A percentile compares a stretch with the other conserved stretches of the same genome.
Conservation (phyloP, 148 eudicot genomes). For the Polygonum aviculare region DNA sequence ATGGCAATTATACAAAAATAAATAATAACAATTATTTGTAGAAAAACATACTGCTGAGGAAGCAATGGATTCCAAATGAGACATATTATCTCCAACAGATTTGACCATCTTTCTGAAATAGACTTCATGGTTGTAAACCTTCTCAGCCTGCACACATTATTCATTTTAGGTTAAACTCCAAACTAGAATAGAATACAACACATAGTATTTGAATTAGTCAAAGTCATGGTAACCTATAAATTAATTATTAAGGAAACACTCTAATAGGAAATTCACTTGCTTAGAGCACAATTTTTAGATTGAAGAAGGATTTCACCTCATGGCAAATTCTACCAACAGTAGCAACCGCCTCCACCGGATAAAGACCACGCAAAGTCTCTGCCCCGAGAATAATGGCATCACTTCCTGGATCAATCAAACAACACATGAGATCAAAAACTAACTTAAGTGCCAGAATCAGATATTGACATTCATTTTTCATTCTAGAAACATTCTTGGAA, state of each 20-base stretch:
- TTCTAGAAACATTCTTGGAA: not conserved
- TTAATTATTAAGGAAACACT: not conserved
- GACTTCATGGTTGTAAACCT: conserved; percentile 75
- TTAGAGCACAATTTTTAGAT: not conserved
- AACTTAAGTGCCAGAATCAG: not conserved
- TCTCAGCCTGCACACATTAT: conserved; percentile 56
- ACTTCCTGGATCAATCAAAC: conserved; percentile 40
- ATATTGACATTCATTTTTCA: not conserved
- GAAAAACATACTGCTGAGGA: conserved; percentile 65
- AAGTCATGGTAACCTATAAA: not conserved
- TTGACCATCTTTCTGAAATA: conserved; percentile 78
- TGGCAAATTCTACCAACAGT: conserved; percentile 83
- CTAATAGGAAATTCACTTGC: not conserved
- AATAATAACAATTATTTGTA: too few relatives aligned
- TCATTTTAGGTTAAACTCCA: not conserved
- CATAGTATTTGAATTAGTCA: not conserved
- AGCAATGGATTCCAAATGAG: conserved; percentile 84
- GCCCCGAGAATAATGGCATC: conserved; percentile 98
- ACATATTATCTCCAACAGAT: conserved; percentile 73
- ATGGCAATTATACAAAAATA: not conserved
- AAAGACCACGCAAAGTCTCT: conserved; percentile 82
- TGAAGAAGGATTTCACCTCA: conserved; percentile 42
- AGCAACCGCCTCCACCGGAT: conserved; percentile 80
- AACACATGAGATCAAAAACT: not conserved
- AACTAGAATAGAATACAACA: not conserved